These are phyloP conservation scores for Trametes maxima DNA, from an alignment of 768 basidiomycete species.

Conservation along the genomic window DNA sequence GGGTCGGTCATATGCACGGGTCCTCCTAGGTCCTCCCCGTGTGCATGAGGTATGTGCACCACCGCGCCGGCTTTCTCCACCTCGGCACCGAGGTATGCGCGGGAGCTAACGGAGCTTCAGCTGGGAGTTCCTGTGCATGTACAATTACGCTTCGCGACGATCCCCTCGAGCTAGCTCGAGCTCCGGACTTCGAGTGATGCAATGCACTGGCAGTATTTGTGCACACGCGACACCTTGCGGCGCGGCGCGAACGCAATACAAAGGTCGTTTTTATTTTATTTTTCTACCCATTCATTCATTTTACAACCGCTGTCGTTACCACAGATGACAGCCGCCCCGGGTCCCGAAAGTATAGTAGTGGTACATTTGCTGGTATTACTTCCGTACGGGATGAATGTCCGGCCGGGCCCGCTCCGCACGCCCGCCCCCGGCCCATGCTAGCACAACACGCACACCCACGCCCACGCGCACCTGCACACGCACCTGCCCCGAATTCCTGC, in stretches of 20 bases:
- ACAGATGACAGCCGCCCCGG: slow-evolving; percentile 8
- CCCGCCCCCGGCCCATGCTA: not conserved
- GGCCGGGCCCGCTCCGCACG: slow-evolving; percentile 16
- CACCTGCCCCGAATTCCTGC: no score
- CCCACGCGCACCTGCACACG: no score
- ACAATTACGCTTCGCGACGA: no score
- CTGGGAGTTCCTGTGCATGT: no score
- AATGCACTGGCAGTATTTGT: no score
- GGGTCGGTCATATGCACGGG: not conserved
- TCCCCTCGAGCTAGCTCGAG: no score
- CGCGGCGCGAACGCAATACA: no score
- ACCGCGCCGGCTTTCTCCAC: no score
- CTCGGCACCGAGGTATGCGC: no score
- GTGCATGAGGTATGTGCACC: not conserved
- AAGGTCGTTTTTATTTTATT: not conserved
- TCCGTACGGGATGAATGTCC: slow-evolving; percentile 36
- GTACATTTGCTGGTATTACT: slow-evolving; percentile 2
- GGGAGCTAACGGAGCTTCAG: no score
- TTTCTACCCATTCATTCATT: not conserved
- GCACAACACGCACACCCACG: not conserved
- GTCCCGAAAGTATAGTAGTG: slow-evolving; percentile 16
- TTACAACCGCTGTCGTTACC: slow-evolving; percentile 22
- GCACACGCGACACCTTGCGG: no score
- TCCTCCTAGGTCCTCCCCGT: no score
- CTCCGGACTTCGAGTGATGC: not conserved